Base-by-base conservation (phyloP, 1,284 basidiomycete species). In the Grifola frondosa region DNA sequence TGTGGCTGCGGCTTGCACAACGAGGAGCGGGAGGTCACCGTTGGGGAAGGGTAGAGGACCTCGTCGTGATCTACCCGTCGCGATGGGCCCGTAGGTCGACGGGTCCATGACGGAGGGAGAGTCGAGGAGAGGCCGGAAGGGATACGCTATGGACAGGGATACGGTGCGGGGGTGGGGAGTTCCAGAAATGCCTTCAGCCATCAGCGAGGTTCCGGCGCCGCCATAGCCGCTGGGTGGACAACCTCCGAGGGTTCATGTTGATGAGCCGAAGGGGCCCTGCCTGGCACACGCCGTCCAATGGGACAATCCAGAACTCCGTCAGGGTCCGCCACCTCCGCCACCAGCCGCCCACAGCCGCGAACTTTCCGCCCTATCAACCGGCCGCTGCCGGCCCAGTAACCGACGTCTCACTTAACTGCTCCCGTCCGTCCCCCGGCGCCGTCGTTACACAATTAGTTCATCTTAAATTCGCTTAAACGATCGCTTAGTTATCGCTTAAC, bases 71-170 rank as follows among this genome's bases (percentile, higher is more conserved):
- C 67, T 49, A 60, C 56, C 46, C 67, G 57, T 74, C 71, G 64
- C 68, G 69, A 56, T 68, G 68, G 48, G 57, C 61, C 57, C 70
- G 69, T 54, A 65, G 69, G 65, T 76, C 75, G 59, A 53, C 47
- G 60, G 49, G 58, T 64, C 58, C 62, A 67, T 65, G 59, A 46
- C 49, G 48, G 48, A 40, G 47, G 48, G 45, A 39, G 50, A 38
- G 44, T 42, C 43, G 55, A 50, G 44, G 52, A 52, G 51, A 51
- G 42, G 55, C 43, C 52, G 56, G 57, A 54, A 53, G 60, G 55
- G 58, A 54, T 48, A 54, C 51, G 52, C 48, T 42, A 54, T 50
- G 54, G 55, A 50, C 50, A n/a, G n/a, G n/a, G n/a, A n/a, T n/a
- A n/a, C n/a, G n/a, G 49, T 55, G 54, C 58, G 57, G 59, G 58